Base-by-base conservation (phyloP, 805 yeast species). In the Barnettozyma salicaria region DNA sequence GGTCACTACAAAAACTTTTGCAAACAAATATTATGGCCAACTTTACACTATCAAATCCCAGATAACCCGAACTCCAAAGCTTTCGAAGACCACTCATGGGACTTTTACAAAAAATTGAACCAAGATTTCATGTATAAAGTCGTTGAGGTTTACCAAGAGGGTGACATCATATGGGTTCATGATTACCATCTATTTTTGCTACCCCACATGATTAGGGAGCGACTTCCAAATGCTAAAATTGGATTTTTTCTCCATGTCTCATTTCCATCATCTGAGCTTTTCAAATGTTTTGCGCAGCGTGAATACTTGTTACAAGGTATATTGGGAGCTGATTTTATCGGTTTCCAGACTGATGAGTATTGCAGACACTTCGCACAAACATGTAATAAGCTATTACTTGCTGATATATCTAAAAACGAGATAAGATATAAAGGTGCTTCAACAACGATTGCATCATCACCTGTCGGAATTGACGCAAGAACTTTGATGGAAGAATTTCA, bases 21-120 rank as follows among this genome's bases (percentile, higher is more conserved):
- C 59, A 92, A 92, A 60, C 94, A 89, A 53, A 85, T 92, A 27
- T 65, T 92, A 43, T 92, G 97, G 97, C 98, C 98, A 22, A 86
- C 96, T 2, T 70, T 92, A 45, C 85, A 78, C 37, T 92, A 92
- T 56, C 96, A 90, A 59, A 85, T 90, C 26, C 97, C 97, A 0
- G 97, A 92, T 59, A 80, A 89, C 54, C 94, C 96, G 35, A 85
- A 83, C 49, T 80, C 95, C 2, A 88, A 88, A 58, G 95, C 95
- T 0, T 92, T 90, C 60, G 96, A 90, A 59, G 96, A 86, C 47
- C 94, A 88, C 56, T 86, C 96, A 1, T 90, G 97, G 96, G 77
- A 77, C 19, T 80, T 81, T 53, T 90, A 90, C 59, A 76, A 75
- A 47, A 61, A 67, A 2, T 68, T 90, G 44, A 92, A 92, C 53